A percentile compares a stretch with the other conserved stretches of the same genome.
Evolutionary conservation across 805 yeast genomes (phyloP).

Genomic region (Candida khao-thaluensis): DNA sequence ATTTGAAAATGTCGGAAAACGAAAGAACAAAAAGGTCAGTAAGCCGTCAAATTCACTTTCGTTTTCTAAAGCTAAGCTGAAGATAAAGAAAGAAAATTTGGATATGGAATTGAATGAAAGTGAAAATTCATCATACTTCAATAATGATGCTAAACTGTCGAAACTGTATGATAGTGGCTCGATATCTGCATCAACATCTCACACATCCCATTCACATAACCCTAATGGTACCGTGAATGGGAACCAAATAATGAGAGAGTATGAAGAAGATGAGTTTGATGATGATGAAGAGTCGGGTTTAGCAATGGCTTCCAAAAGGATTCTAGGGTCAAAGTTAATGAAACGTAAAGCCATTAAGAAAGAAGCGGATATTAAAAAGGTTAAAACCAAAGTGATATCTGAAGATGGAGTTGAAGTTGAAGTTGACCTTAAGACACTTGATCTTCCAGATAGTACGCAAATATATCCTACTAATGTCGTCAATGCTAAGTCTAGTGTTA

Average conservation of each 20-base stretch:
- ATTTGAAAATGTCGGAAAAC: constrained; percentile 43
- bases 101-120: constrained; percentile 7
- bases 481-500: constrained; percentile 38
- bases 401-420: constrained; percentile 38
- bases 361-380: constrained; percentile 15
- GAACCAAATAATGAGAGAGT: not conserved
- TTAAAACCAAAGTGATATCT: constrained; percentile 13
- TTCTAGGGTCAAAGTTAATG: constrained; percentile 39
- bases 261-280: constrained; percentile 2
- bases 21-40: constrained; percentile 29
- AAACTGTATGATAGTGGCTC: constrained; percentile 16
- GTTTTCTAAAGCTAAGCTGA: constrained; percentile 20
- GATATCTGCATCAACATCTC: constrained; percentile 12
- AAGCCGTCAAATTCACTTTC: constrained; percentile 14
- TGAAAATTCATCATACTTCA: constrained; percentile 7
- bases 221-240: not conserved
- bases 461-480: constrained; percentile 34
- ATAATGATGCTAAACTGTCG: constrained; percentile 14
- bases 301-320: constrained; percentile 38
- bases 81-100: constrained; percentile 16
- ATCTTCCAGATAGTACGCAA: constrained; percentile 37
- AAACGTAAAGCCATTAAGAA: constrained; percentile 25
- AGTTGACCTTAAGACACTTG: constrained; percentile 38
- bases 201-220: constrained; percentile 11
- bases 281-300: constrained; percentile 18